These are phyloP conservation scores for Aspergillus pseudoviridinutans DNA, from an alignment of 2,329 filamentous ascomycete species.

Conservation along the genomic window DNA sequence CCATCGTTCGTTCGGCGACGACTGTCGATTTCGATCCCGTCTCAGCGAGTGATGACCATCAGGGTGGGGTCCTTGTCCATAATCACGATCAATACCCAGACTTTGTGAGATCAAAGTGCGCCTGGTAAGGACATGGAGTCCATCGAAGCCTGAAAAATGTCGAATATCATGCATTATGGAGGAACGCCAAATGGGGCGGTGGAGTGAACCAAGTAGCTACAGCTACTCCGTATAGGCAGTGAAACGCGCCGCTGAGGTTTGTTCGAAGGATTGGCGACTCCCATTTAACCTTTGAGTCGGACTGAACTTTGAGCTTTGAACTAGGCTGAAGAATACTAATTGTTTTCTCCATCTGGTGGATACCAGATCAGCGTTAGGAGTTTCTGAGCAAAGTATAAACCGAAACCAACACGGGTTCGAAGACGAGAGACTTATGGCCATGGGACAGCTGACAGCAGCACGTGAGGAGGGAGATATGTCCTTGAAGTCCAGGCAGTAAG, in stretches of 20 bases:
- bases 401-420: neutral
- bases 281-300: neutral
- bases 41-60: neutral
- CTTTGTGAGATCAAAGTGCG: neutral
- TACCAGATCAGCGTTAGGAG: too few relatives aligned
- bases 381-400: too few relatives aligned
- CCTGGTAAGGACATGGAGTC: neutral
- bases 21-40: neutral
- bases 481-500: neutral
- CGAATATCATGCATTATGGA: neutral
- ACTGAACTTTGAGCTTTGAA: neutral
- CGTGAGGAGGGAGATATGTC: neutral
- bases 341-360: neutral
- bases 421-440: too few relatives aligned
- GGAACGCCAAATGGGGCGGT: conserved; percentile 1
- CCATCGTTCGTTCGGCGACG: neutral
- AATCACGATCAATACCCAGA: neutral
- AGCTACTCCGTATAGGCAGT: neutral
- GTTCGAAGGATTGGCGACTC: neutral
- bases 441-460: neutral
- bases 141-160: neutral
- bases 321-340: neutral
- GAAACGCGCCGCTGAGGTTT: conserved; percentile 1
- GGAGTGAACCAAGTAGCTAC: neutral
- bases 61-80: neutral